Percentiles rank a stretch among this genome's conserved stretches.
These are phyloP conservation scores for Globisporangium camurandrum DNA, from an alignment of 352 stramenopile species.

Conservation along the genomic window DNA sequence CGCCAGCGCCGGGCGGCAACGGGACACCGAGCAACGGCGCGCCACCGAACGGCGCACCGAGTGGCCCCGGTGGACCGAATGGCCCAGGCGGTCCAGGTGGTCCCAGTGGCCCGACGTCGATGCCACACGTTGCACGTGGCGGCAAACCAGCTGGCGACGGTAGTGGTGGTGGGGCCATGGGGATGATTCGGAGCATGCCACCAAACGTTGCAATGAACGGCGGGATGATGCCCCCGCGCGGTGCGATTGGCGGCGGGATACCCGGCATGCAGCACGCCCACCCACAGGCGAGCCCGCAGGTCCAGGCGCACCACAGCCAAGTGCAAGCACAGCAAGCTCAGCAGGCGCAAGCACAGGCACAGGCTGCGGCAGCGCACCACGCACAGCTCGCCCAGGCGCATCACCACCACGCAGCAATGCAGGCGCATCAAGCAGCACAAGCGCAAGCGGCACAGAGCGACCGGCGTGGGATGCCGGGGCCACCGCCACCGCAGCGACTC, in stretches of 20 bases:
- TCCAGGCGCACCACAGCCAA: constrained; percentile 39
- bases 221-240: constrained; percentile 56
- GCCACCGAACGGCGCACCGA: not conserved
- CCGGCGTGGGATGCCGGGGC: constrained; percentile 47
- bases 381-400: constrained; percentile 34
- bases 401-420: constrained; percentile 7
- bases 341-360: constrained; percentile 22
- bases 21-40: constrained; percentile 14
- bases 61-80: not conserved
- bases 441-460: constrained; percentile 28
- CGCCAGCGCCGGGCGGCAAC: constrained; percentile 14
- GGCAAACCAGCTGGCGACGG: constrained; percentile 20
- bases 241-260: constrained; percentile 56
- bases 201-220: constrained; percentile 48
- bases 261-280: constrained; percentile 59
- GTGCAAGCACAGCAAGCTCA: constrained; percentile 33
- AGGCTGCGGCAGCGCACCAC: constrained; percentile 47
- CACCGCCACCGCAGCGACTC: constrained; percentile 41
- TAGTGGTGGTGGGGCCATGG: constrained; percentile 23
- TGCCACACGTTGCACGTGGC: constrained; percentile 10
- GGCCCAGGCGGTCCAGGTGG: constrained; percentile 4
- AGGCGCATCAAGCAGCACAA: constrained; percentile 19
- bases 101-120: constrained; percentile 1
- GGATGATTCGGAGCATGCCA: constrained; percentile 63
- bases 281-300: constrained; percentile 44